Evolutionary conservation across 1,284 basidiomycete species (phyloP).

Genomic region (Cronartium ribicola): DNA sequence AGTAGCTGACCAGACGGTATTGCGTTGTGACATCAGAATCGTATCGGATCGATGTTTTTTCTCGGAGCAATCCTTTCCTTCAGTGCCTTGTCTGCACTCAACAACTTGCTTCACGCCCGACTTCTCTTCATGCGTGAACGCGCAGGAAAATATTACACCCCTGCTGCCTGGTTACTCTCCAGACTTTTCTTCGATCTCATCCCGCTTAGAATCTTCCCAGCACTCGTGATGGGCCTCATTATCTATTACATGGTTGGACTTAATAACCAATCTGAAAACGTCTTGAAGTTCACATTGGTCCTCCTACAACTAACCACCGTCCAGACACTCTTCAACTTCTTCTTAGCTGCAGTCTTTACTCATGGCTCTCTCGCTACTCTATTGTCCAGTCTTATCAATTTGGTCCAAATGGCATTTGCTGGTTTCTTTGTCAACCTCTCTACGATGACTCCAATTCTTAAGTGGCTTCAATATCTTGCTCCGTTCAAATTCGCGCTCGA

Average conservation of each 20-base stretch:
- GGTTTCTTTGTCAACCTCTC: slow-evolving; percentile 69
- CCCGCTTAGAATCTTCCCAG: slow-evolving; percentile 75
- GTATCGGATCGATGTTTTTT: slow-evolving; percentile 41
- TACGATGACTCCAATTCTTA: slow-evolving; percentile 71
- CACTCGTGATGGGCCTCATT: slow-evolving; percentile 72
- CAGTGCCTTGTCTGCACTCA: slow-evolving; percentile 76
- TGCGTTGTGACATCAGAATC: slow-evolving; percentile 12
- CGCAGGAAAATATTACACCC: slow-evolving; percentile 58
- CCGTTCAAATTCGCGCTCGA: slow-evolving; percentile 60
- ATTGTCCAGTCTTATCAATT: slow-evolving; percentile 69
- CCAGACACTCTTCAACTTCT: slow-evolving; percentile 82
- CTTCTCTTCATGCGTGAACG: slow-evolving; percentile 81
- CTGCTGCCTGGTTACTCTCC: slow-evolving; percentile 78
- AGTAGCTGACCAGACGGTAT: no score
- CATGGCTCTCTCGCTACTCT: slow-evolving; percentile 85
- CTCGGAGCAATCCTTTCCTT: slow-evolving; percentile 60
- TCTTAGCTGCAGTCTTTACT: slow-evolving; percentile 70
- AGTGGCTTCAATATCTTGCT: slow-evolving; percentile 78
- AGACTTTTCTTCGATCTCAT: slow-evolving; percentile 77
- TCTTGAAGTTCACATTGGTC: slow-evolving; percentile 77
- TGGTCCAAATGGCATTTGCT: slow-evolving; percentile 63
- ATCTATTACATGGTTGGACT: slow-evolving; percentile 90
- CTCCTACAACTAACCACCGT: slow-evolving; percentile 69
- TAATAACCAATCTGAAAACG: slow-evolving; percentile 62
- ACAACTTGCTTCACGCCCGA: slow-evolving; percentile 74